Evolutionary conservation across 208 protist species (phyloP).

Genomic region (Porcisia deanei): DNA sequence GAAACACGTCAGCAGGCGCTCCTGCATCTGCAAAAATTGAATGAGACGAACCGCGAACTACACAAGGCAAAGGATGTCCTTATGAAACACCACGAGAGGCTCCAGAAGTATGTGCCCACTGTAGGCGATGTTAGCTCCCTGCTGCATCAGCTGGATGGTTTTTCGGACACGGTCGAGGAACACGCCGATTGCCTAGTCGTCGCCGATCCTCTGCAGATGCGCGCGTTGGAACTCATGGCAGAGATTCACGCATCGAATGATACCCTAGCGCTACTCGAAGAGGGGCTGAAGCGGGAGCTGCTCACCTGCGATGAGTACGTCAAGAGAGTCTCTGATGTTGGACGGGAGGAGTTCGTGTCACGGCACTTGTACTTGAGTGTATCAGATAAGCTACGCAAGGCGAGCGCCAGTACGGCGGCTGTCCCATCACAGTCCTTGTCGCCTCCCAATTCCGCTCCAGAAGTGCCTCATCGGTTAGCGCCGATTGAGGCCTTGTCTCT

Average conservation of each 20-base stretch:
- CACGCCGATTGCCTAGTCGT: conserved; percentile 62
- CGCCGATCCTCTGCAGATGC: conserved; percentile 51
- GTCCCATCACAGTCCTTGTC: conserved; percentile 1
- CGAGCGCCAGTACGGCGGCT: not conserved
- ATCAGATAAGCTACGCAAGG: conserved; percentile 33
- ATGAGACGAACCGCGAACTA: conserved; percentile 52
- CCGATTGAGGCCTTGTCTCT: conserved; percentile 36
- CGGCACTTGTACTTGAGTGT: conserved; percentile 65
- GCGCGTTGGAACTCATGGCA: conserved; percentile 69
- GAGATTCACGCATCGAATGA: conserved; percentile 80
- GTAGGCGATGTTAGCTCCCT: conserved; percentile 49
- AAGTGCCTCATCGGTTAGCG: conserved; percentile 37
- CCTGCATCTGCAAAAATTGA: conserved; percentile 44
- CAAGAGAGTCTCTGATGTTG: conserved; percentile 69
- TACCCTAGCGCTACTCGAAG: conserved; percentile 62
- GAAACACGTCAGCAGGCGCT: conserved; percentile 56
- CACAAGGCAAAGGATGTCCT: conserved; percentile 52
- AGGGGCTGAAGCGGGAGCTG: conserved; percentile 54
- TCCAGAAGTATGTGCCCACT: conserved; percentile 55
- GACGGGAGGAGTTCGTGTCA: conserved; percentile 74
- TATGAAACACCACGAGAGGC: conserved; percentile 40
- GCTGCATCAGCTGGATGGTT: conserved; percentile 37
- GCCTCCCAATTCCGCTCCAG: conserved; percentile 7
- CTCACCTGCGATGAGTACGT: conserved; percentile 84
- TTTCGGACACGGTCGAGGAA: conserved; percentile 54